These are phyloP conservation scores for Arthroderma sp. DNA, from an alignment of 2,329 filamentous ascomycete genomes.

Conservation along the genomic window DNA sequence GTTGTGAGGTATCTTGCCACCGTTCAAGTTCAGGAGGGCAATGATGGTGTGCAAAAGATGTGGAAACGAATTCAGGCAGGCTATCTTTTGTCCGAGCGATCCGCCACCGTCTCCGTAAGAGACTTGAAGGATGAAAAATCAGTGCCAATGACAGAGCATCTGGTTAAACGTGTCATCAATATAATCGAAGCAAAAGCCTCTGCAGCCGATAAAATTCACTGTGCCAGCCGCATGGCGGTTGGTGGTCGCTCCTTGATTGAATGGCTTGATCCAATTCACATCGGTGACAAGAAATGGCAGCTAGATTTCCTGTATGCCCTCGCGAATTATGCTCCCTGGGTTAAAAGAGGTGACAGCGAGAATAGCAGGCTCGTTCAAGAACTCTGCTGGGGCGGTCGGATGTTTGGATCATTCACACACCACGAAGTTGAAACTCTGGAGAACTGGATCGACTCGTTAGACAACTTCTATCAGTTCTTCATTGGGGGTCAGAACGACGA, in stretches of 20 bases:
- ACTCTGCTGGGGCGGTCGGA: constrained; percentile 34
- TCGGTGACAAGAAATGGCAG: constrained; percentile 20
- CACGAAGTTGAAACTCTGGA: constrained; percentile 26
- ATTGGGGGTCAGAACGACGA: no score
- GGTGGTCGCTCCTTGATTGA: constrained; percentile 25
- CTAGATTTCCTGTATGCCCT: constrained; percentile 25
- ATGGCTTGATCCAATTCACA: constrained; percentile 29
- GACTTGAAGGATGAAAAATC: not conserved
- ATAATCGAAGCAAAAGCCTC: constrained; percentile 29
- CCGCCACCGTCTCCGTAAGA: constrained; percentile 3
- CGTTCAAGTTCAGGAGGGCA: constrained; percentile 16
- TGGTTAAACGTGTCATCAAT: constrained; percentile 4
- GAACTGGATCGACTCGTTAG: constrained; percentile 29
- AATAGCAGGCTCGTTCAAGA: constrained; percentile 32
- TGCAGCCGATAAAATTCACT: constrained; percentile 29
- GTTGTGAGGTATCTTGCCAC: constrained; percentile 27
- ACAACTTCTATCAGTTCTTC: constrained; percentile 8
- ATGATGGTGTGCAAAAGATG: constrained; percentile 18
- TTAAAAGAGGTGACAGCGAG: constrained; percentile 26
- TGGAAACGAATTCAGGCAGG: constrained; percentile 34
- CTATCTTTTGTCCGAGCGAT: constrained; percentile 23
- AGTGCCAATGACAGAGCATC: not conserved
- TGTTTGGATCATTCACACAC: constrained; percentile 39
- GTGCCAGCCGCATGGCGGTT: constrained; percentile 26
- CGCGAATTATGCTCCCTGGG: constrained; percentile 27